Conservation (phyloP, 2,329 filamentous ascomycete species). For the Didymella glomerata region DNA sequence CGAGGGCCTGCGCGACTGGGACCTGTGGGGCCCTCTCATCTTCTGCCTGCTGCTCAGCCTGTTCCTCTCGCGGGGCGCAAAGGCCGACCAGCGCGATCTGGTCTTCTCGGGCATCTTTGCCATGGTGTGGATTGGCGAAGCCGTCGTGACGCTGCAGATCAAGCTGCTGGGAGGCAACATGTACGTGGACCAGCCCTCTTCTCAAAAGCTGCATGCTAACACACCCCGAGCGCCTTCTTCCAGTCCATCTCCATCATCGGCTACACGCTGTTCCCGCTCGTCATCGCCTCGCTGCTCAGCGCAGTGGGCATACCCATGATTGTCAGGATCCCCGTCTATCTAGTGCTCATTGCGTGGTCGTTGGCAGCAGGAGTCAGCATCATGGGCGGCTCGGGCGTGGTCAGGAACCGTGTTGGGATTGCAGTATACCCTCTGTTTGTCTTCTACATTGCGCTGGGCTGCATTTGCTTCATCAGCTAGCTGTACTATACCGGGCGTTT, state of each 20-base stretch:
- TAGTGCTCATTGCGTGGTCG: slow-evolving; percentile 89
- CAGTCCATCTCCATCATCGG: slow-evolving; percentile 98
- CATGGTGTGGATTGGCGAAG: slow-evolving; percentile 96
- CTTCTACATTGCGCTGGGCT: slow-evolving; percentile 92
- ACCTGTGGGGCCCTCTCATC: slow-evolving; percentile 95
- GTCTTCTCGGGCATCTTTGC: slow-evolving; percentile 98
- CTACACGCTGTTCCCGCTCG: slow-evolving; percentile 96
- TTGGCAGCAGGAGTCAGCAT: slow-evolving; percentile 96
- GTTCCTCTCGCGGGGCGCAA: slow-evolving; percentile 83
- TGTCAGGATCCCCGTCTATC: slow-evolving; percentile 86
- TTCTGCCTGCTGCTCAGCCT: slow-evolving; percentile 91
- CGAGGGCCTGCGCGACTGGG: slow-evolving; percentile 92
- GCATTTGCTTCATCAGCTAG: slow-evolving; percentile 94
- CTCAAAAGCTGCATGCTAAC: slow-evolving; percentile 38
- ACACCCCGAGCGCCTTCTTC: slow-evolving; percentile 81
- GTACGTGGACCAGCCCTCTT: slow-evolving; percentile 64
- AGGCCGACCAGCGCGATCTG: slow-evolving; percentile 79
- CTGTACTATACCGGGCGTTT: slow-evolving; percentile 21
- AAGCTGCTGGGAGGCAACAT: slow-evolving; percentile 96
- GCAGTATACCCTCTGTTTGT: slow-evolving; percentile 95
- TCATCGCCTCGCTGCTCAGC: slow-evolving; percentile 89
- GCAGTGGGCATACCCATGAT: slow-evolving; percentile 82
- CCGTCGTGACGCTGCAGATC: slow-evolving; percentile 96
- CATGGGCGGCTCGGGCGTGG: slow-evolving; percentile 90
- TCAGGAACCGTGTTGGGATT: slow-evolving; percentile 91